A percentile compares a stretch with the other conserved stretches of the same genome.
These are phyloP conservation scores for Candida lessepsii DNA, from an alignment of 805 yeast species.

Conservation along the genomic window DNA sequence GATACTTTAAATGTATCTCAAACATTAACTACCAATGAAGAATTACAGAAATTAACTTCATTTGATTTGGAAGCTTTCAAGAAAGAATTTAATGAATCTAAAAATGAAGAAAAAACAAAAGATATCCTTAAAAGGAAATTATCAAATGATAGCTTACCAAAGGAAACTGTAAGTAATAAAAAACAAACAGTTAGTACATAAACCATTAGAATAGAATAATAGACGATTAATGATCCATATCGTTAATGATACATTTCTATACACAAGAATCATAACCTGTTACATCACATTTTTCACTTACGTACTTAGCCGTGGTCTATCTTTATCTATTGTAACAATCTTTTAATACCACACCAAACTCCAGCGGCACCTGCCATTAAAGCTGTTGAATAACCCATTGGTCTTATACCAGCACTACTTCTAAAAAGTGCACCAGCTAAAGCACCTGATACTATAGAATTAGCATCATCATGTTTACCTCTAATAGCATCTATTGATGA, in stretches of 20 bases:
- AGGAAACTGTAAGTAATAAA: not conserved
- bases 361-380: constrained; percentile 89
- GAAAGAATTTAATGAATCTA: not conserved
- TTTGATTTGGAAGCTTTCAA: constrained; percentile 4
- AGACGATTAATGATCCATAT: not conserved
- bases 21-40: constrained; percentile 35
- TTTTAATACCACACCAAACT: constrained; percentile 85
- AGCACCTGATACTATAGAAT: constrained; percentile 87
- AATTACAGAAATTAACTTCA: constrained; percentile 16
- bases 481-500: constrained; percentile 74
- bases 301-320: no score
- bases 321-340: constrained; percentile 20
- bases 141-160: not conserved
- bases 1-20: not conserved
- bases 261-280: constrained; percentile 15
- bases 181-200: constrained; percentile 3
- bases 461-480: constrained; percentile 84
- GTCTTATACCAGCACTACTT: constrained; percentile 79
- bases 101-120: not conserved
- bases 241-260: constrained; percentile 12
- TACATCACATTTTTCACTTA: not conserved
- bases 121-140: constrained; percentile 6
- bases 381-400: constrained; percentile 84
- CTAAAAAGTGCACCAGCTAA: constrained; percentile 89
- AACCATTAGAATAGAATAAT: not conserved